Evolutionary conservation across 768 basidiomycete genomes (phyloP), one percentile per base, ranked within the genome.

Genomic region (Collybiopsis confluens): DNA sequence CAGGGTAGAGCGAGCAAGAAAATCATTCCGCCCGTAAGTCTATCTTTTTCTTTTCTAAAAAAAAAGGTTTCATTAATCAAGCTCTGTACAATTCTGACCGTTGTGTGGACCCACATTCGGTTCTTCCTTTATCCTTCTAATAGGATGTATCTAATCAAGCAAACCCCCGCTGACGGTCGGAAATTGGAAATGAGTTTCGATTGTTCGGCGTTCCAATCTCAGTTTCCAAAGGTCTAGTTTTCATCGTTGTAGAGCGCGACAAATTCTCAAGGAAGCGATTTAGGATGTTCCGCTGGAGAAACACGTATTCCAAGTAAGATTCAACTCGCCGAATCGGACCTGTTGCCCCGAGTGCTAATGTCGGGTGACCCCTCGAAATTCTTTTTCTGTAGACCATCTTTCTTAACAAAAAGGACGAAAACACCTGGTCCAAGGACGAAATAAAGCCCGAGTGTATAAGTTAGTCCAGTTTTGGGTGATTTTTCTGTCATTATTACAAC

Each of bases 341-440:
- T 50, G 4, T 16, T 40, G 36, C n/a, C 38, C 48, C 45, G 45
- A 46, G 1, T 18, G n/a, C 7, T 36, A 4, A 6, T 38, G 26
- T 50, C 48, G 21, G 26, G 28, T 37, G 48, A 18, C 21, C 20
- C 20, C n/a, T n/a, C n/a, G n/a, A 1, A 38, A n/a, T 38, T 10
- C 5, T 21, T 9, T 20, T 5, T 23, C 40, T 23, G 9, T 18
- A 52, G 61, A 73, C 73, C 8, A 72, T 74, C 54, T 73, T 74
- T 55, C 64, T 73, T n/a, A 69, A 74, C 56, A 70, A 70, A n/a
- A 67, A 66, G 1, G 65, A 62, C 16, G 58, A 64, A 28, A 41
- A 68, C 23, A 59, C 67, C 27, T 75, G 73, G 71, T 71, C 69
- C 5, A 61, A 62, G 56, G 56, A 59, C 28, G 68, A 70, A 28